Percentiles rank a stretch among this genome's conserved stretches.
phyloP scores from a whole-genome alignment of 1,139 yeast genomes.

The Kodamaea suecica region DNA sequence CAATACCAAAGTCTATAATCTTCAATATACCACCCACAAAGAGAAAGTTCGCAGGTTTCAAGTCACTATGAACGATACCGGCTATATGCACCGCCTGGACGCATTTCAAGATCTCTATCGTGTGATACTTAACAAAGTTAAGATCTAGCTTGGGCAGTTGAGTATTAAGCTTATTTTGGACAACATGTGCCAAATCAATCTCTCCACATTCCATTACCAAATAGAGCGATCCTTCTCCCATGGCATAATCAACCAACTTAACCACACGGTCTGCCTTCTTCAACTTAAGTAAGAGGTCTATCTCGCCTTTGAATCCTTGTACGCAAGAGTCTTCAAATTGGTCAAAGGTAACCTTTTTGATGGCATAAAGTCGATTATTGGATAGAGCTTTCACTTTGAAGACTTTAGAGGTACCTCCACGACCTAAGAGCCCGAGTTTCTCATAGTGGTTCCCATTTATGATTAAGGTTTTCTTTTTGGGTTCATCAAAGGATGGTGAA shows the following conservation, averaged over 20 bases:
- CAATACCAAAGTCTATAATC: constrained; percentile 93
- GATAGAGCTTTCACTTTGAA: constrained; percentile 65
- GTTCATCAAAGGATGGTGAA: constrained; percentile 14
- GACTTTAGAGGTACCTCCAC: constrained; percentile 93
- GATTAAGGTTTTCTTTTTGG: constrained; percentile 30
- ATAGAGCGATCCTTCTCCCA: constrained; percentile 60
- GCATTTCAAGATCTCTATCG: constrained; percentile 77
- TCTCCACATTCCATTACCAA: constrained; percentile 97
- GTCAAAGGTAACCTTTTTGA: constrained; percentile 78
- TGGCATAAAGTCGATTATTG: constrained; percentile 63
- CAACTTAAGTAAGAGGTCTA: constrained; percentile 64
- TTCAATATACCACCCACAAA: constrained; percentile 82
- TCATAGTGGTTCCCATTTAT: constrained; percentile 67
- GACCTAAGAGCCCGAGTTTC: constrained; percentile 74
- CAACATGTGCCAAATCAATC: constrained; percentile 80
- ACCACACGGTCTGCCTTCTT: constrained; percentile 72
- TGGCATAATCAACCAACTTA: constrained; percentile 67
- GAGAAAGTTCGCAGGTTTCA: constrained; percentile 93
- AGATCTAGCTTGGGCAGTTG: constrained; percentile 54
- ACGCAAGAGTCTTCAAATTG: constrained; percentile 75
- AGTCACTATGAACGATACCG: constrained; percentile 90
- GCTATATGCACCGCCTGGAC: constrained; percentile 84
- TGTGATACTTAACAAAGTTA: constrained; percentile 77
- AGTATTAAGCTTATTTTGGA: constrained; percentile 52
- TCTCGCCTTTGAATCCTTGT: constrained; percentile 85